Conservation (phyloP, 345 rosid species). For the Eucalyptus sideroxylon region DNA sequence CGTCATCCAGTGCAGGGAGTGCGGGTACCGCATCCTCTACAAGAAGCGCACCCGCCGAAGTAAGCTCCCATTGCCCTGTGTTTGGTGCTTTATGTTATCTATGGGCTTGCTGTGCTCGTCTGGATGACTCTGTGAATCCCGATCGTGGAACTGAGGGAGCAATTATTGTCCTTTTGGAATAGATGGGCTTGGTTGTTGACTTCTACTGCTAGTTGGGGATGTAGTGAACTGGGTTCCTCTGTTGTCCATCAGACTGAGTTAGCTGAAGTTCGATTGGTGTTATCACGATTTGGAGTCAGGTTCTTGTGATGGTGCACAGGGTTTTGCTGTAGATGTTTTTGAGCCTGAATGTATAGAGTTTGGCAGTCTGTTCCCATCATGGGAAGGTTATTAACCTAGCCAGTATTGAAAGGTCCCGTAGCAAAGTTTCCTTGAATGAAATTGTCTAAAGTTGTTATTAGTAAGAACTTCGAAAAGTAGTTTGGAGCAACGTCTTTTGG, state of each 20-base stretch:
- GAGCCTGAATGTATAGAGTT: background rate
- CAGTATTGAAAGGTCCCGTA: background rate
- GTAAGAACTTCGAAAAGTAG: background rate
- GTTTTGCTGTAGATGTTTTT: background rate
- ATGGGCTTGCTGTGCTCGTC: background rate
- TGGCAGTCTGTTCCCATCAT: background rate
- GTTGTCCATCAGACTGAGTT: background rate
- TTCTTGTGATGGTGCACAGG: background rate
- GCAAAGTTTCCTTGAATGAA: background rate
- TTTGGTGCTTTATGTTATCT: background rate
- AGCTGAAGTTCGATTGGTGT: background rate
- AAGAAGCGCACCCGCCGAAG: conserved; percentile 95
- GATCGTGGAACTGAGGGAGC: background rate
- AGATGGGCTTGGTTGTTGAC: background rate
- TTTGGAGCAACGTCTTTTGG: background rate
- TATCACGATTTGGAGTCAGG: background rate
- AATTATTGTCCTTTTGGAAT: background rate
- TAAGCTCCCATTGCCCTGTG: background rate
- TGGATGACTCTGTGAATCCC: background rate
- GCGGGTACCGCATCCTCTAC: conserved; percentile 87
- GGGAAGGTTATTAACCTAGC: background rate
- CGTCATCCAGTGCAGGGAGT: conserved; percentile 88
- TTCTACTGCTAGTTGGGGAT: background rate
- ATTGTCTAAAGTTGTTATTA: background rate
- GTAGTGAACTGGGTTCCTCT: background rate